Base-by-base conservation (phyloP, 148 eudicot genomes). In the Amaranthus palmeri region DNA sequence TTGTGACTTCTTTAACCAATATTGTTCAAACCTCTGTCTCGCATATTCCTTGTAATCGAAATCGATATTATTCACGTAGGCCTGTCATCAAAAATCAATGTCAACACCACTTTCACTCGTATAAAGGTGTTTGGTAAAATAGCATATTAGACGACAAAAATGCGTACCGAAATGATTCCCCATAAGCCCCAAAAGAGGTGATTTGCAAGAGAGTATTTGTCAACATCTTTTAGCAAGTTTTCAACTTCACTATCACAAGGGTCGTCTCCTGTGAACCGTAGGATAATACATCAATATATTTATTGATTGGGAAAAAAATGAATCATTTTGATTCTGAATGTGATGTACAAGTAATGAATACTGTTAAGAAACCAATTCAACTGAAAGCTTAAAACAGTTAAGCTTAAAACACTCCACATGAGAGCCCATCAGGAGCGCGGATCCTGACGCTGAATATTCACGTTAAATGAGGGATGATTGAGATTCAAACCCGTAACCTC, bases 181-280 rank as follows among this genome's bases (percentile, higher is more conserved):
- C 98, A 95, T 45, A 95, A 70, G 61, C 97, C 98, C 98, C 97
- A 95, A 59, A 95, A 91, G 14, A 95, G 75, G 84, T 95, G 97
- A 76, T 85, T 91, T 74, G 98, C 90, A 17, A 91, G 91, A 18
- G 89, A 80, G 83, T 86, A 91, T 71, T 84, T 89, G 77, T 89
- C 97, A 47, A 79, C 84, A 79, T 86, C 87, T 12, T 83, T 79
- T 58, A 78, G 68, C 7, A 95, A 83, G 72, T 75, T 80, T 53
- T 85, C 81, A 49, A 90, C 85, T 83, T 86, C 89, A 70, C 62
- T 60, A 43, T 85, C 92, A 82, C 76, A 77, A 8, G 87, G 84
- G 66, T 90, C 74, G 50, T 84, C 82, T 25, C 92, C 98, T 93
- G 75, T 67, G 73, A 65, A 66, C 59, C 76, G 62, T 53, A 55